phyloP scores from a whole-genome alignment of 2,329 filamentous ascomycete species.

The Botrytis cinerea region DNA sequence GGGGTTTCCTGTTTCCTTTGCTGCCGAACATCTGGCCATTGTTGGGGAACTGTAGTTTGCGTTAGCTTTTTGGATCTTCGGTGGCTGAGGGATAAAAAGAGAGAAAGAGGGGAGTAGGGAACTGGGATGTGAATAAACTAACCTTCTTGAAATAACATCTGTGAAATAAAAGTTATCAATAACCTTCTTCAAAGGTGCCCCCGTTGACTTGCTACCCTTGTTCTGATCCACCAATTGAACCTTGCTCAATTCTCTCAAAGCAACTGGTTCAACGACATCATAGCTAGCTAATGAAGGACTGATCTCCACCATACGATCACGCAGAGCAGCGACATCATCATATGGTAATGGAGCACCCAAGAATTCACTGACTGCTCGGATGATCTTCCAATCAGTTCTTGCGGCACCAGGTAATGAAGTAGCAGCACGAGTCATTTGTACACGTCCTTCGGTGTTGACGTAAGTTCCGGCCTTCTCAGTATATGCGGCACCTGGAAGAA shows the following conservation, averaged over 20 bases:
- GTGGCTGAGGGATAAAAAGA: constrained; percentile 3
- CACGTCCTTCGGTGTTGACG: constrained; percentile 95
- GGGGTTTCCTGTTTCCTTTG: constrained; percentile 80
- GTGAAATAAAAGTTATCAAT: constrained; percentile 99
- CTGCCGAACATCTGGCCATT: constrained; percentile 95
- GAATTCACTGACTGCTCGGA: constrained; percentile 90
- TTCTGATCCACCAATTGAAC: constrained; percentile 96
- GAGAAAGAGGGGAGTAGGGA: too few species aligned
- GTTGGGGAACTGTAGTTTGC: constrained; percentile 74
- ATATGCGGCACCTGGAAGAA: constrained; percentile 92
- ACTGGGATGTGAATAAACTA: constrained; percentile 41
- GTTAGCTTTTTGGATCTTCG: constrained; percentile 24
- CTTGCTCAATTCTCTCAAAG: constrained; percentile 77
- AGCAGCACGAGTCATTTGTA: constrained; percentile 89
- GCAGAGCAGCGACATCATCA: constrained; percentile 84
- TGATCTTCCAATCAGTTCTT: constrained; percentile 98
- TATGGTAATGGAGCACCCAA: constrained; percentile 85
- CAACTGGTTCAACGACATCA: constrained; percentile 83
- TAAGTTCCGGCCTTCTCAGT: constrained; percentile 97
- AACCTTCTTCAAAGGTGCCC: constrained; percentile 75
- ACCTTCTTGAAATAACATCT: constrained; percentile 95
- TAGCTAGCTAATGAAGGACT: constrained; percentile 87
- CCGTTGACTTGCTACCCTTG: constrained; percentile 76
- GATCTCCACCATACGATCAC: constrained; percentile 94
- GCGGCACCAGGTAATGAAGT: constrained; percentile 86